phyloP scores from a whole-genome alignment of 805 yeast species.

The fission yeast (Schizosaccharomyces pombe) region DNA sequence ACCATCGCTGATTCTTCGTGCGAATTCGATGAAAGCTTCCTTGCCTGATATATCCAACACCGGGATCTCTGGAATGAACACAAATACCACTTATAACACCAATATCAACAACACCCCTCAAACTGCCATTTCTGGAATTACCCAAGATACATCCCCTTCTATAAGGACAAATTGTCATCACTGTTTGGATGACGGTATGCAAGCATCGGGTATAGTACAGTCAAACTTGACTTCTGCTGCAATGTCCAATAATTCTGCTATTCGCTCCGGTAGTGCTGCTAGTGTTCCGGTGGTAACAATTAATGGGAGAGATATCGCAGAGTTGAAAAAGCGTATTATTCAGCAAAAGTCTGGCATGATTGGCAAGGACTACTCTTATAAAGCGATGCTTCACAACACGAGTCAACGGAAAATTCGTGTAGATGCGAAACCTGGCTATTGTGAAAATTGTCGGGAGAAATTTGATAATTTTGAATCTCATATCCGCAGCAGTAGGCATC shows the following conservation, averaged over 20 bases:
- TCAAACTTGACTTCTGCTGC: conserved; percentile 1
- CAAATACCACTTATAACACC: too few species aligned
- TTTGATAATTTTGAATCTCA: conserved; percentile 10
- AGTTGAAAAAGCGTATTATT: neutral
- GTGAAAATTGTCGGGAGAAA: conserved; percentile 9
- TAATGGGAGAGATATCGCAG: neutral
- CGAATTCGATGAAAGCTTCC: too few species aligned
- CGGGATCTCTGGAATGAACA: too few species aligned
- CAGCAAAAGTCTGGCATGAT: neutral
- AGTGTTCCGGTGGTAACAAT: neutral
- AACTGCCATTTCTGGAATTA: neutral
- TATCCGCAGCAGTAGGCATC: conserved; percentile 21
- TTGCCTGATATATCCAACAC: too few species aligned
- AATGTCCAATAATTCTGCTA: neutral
- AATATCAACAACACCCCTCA: too few species aligned
- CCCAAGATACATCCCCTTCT: neutral
- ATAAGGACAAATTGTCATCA: neutral
- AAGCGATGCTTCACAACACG: neutral
- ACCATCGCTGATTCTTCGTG: neutral
- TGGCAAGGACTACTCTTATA: neutral
- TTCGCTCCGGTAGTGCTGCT: neutral
- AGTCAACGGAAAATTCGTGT: neutral
- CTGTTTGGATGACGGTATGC: neutral
- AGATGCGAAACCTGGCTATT: conserved; percentile 3
- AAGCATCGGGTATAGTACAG: conserved; percentile 1